These are phyloP conservation scores for Schizochytrium sp. DNA, from an alignment of 108 stramenopile genomes.

Conservation along the genomic window DNA sequence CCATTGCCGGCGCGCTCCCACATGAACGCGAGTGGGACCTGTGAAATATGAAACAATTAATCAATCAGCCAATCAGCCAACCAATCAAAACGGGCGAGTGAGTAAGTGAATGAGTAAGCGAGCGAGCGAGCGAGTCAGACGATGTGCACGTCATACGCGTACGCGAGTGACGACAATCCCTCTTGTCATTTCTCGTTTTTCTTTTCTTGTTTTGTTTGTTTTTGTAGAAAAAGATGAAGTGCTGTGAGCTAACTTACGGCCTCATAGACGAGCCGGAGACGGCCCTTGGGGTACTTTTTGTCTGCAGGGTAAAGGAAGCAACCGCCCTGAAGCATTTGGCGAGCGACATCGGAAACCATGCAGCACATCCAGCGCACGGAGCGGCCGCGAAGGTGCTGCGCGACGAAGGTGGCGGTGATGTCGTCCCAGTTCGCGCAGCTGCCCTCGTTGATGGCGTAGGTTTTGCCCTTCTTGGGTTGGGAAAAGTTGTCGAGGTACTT, in stretches of 20 bases:
- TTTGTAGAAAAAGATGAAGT: too few relatives aligned
- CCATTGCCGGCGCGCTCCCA: constrained; percentile 7
- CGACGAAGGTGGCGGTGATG: constrained; percentile 77
- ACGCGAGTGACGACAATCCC: too few relatives aligned
- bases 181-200: too few relatives aligned
- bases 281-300: constrained; percentile 82
- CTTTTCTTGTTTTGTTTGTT: too few relatives aligned
- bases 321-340: constrained; percentile 92
- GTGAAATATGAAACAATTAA: not conserved
- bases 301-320: constrained; percentile 97
- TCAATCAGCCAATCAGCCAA: too few relatives aligned
- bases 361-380: constrained; percentile 78
- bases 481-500: constrained; percentile 60
- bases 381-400: constrained; percentile 67
- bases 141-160: too few relatives aligned
- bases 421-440: constrained; percentile 87
- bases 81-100: too few relatives aligned
- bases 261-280: constrained; percentile 92
- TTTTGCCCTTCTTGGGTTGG: constrained; percentile 54
- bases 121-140: too few relatives aligned
- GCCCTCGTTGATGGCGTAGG: constrained; percentile 93
- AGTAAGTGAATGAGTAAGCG: too few relatives aligned
- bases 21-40: not conserved
- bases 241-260: constrained; percentile 50
- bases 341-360: constrained; percentile 97